Base-by-base conservation (phyloP, 2,329 filamentous ascomycete genomes). In the Phialemoniopsis sp. region DNA sequence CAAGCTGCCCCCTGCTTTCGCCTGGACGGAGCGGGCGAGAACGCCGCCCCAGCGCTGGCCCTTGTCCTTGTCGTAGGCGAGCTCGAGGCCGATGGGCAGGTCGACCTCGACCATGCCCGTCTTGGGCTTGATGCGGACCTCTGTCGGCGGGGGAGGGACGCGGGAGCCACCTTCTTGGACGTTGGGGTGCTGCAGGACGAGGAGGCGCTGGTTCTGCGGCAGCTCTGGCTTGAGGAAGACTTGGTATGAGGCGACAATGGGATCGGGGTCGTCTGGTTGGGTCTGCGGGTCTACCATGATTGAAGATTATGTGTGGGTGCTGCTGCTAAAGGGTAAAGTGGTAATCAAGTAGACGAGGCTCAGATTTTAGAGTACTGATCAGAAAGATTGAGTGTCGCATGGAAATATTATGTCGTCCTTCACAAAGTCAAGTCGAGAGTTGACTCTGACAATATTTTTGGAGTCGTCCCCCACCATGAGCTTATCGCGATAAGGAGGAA, bases 21-120 rank as follows among this genome's bases (percentile, higher is more conserved):
- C 65, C 34, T 72, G 70, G 56, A 70, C 69, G 41, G 68, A 80
- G 42, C 77, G 71, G 39, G 80, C 72, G 47, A 97, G 68, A 2
- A 86, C 81, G 54, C 87, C 80, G 14, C 90, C 93, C 78, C 89
- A 97, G 48, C 79, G 76, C 37, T 93, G 67, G 35, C 89, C 91
- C 66, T 91, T 89, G 49, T 78, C 76, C 48, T 84, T 78, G 66
- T 97, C 89, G 70, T 95, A 97, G 56, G 87, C 84, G 43, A 60
- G 62, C 40, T 72, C 69, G 46, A 81, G 82, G 67, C 82, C 80
- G 51, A 96, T 72, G 5, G 89, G 88, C n/a, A 96, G 76, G 59
- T 98, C 93, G 38, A 97, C 73, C 65, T 98, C 93, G 41, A 96
- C 72, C 66, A 96, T 87, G 40, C 90, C 90, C 1, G 87, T 79